Evolutionary conservation across 1,284 basidiomycete species (phyloP).

Genomic region (Thecaphora thlaspeos): DNA sequence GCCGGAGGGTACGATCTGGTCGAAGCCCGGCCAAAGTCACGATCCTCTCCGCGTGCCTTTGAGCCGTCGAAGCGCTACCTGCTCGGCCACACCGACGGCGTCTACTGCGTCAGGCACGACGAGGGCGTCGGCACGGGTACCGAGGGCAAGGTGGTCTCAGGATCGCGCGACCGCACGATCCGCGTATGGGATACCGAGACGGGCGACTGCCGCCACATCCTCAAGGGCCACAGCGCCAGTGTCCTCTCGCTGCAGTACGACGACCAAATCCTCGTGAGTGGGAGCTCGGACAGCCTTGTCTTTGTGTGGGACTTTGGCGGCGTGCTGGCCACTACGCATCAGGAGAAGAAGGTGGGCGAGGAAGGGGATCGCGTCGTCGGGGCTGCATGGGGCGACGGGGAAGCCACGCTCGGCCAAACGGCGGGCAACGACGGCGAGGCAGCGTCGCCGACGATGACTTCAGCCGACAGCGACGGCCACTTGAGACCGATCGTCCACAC

Average conservation of each 20-base stretch:
- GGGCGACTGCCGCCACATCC: constrained; percentile 25
- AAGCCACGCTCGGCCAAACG: no score
- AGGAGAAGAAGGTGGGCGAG: not conserved
- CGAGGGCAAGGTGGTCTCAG: constrained; percentile 32
- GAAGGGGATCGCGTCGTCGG: no score
- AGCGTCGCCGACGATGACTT: not conserved
- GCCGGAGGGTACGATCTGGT: not conserved
- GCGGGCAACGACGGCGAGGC: not conserved
- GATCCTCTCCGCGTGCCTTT: constrained; percentile 3
- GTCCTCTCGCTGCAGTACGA: constrained; percentile 47
- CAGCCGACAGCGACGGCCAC: constrained; percentile 2
- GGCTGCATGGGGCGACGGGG: no score
- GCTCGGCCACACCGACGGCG: constrained; percentile 37
- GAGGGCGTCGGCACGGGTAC: constrained; percentile 32
- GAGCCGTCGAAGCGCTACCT: constrained; percentile 30
- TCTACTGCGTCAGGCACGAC: constrained; percentile 45
- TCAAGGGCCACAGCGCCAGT: constrained; percentile 37
- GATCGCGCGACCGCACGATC: constrained; percentile 41
- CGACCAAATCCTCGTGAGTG: constrained; percentile 37
- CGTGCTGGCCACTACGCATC: constrained; percentile 8
- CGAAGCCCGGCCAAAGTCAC: no score
- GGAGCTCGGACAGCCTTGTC: constrained; percentile 36
- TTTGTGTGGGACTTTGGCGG: constrained; percentile 43
- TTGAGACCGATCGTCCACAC: not conserved
- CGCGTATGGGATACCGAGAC: constrained; percentile 43